Conservation (phyloP, 768 basidiomycete genomes). For the Pleurotus djamor region DNA sequence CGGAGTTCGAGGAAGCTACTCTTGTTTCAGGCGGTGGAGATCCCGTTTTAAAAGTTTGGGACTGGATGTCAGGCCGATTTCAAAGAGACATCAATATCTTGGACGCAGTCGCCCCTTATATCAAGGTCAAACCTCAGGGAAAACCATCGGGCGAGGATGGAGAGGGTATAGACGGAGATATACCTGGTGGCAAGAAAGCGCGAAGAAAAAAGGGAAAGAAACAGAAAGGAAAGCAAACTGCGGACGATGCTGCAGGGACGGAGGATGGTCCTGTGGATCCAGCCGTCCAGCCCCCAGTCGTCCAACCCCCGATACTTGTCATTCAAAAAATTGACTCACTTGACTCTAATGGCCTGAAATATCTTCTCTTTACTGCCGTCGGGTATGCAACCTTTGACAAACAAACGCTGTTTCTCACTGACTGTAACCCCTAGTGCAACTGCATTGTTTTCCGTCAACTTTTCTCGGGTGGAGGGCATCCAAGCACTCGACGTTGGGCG, state of each 20-base stretch:
- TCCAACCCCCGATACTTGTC: slow-evolving; percentile 32
- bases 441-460: slow-evolving; percentile 55
- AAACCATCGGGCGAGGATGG: slow-evolving; percentile 31
- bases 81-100: slow-evolving; percentile 51
- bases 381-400: slow-evolving; percentile 48
- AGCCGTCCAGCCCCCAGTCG: not conserved
- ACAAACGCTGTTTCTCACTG: not conserved
- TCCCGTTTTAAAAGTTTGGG: slow-evolving; percentile 70
- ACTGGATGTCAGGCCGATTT: slow-evolving; percentile 66
- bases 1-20: slow-evolving; percentile 33
- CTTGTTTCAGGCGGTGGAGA: slow-evolving; percentile 93
- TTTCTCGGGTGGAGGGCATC: slow-evolving; percentile 22
- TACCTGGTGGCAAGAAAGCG: slow-evolving; percentile 10
- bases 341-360: slow-evolving; percentile 26
- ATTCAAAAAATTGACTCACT: slow-evolving; percentile 55
- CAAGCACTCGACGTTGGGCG: slow-evolving; percentile 45
- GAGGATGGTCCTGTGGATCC: not conserved
- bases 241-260: slow-evolving; percentile 12
- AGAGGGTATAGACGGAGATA: slow-evolving; percentile 19
- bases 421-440: slow-evolving; percentile 45
- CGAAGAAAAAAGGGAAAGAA: slow-evolving; percentile 11
- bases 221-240: slow-evolving; percentile 11
- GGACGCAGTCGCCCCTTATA: slow-evolving; percentile 44
- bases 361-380: slow-evolving; percentile 65
- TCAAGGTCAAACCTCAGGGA: slow-evolving; percentile 33